Conservation (phyloP, 116 monocot species). For the Zostera marina region DNA sequence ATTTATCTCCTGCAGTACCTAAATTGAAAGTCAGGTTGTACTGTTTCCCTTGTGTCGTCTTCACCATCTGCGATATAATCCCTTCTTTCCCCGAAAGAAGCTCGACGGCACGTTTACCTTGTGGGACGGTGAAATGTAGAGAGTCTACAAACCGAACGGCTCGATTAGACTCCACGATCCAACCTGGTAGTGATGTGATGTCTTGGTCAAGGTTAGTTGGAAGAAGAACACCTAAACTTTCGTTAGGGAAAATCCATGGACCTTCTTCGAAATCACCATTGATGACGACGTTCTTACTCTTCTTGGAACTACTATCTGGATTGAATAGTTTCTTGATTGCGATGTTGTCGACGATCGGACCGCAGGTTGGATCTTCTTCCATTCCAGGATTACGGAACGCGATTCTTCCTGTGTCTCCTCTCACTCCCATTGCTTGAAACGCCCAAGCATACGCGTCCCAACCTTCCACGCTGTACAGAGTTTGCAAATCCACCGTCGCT, state of each 20-base stretch:
- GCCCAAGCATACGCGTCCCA: conserved; percentile 88
- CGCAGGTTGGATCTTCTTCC: conserved; percentile 93
- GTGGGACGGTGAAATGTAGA: conserved; percentile 62
- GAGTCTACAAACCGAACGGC: conserved; percentile 87
- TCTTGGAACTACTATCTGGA: conserved; percentile 38
- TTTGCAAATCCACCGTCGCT: conserved; percentile 73
- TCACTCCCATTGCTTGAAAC: conserved; percentile 27
- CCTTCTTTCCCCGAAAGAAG: conserved; percentile 94
- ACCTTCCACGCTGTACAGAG: conserved; percentile 82
- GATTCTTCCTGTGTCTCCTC: conserved; percentile 8
- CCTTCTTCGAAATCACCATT: conserved; percentile 95
- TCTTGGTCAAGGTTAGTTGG: conserved; percentile 78
- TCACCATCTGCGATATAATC: conserved; percentile 89
- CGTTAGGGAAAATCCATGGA: conserved; percentile 75
- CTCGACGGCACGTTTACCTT: conserved; percentile 82
- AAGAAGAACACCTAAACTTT: conserved; percentile 59
- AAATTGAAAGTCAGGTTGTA: conserved; percentile 64
- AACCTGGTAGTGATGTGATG: conserved; percentile 58
- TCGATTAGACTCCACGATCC: conserved; percentile 87
- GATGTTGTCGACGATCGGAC: conserved; percentile 73
- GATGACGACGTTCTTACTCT: conserved; percentile 47
- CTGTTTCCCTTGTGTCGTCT: conserved; percentile 46
- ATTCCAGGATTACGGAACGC: conserved; percentile 73
- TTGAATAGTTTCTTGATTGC: conserved; percentile 86
- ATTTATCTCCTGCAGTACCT: conserved; percentile 56